Conservation (phyloP, 179 eudicot species). For the Spergularia azorica region DNA sequence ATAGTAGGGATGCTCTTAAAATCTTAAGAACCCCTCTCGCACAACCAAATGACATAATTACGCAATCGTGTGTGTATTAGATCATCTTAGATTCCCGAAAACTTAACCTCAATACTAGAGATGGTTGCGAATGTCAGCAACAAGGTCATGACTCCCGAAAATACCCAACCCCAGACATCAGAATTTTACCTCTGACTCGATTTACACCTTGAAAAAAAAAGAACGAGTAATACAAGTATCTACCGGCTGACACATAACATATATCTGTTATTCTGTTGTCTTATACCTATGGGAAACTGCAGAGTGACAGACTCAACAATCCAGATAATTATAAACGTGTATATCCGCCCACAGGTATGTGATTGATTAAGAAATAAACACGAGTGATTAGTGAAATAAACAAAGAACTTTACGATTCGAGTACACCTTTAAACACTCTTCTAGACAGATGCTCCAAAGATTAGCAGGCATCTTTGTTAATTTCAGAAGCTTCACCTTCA, state of each 20-base stretch:
- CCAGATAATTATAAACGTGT: background rate
- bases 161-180: too few species aligned
- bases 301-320: too few species aligned
- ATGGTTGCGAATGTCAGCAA: too few species aligned
- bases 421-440: background rate
- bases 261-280: background rate
- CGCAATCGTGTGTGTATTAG: background rate
- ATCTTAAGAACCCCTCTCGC: too few species aligned
- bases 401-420: background rate
- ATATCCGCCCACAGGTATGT: background rate
- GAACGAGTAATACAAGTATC: background rate
- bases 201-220: background rate
- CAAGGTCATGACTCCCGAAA: too few species aligned
- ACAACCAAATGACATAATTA: too few species aligned
- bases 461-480: conserved; percentile 30
- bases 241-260: conserved; percentile 6
- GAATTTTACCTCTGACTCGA: too few species aligned
- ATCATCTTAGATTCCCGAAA: too few species aligned
- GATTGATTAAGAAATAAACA: background rate
- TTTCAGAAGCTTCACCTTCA: conserved; percentile 3
- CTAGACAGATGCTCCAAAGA: conserved; percentile 4
- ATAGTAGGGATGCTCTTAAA: too few species aligned
- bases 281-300: too few species aligned
- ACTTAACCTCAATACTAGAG: too few species aligned
- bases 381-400: conserved; percentile 9